Base-by-base conservation (phyloP, 352 stramenopile genomes). In the Globisporangium spinosum region DNA sequence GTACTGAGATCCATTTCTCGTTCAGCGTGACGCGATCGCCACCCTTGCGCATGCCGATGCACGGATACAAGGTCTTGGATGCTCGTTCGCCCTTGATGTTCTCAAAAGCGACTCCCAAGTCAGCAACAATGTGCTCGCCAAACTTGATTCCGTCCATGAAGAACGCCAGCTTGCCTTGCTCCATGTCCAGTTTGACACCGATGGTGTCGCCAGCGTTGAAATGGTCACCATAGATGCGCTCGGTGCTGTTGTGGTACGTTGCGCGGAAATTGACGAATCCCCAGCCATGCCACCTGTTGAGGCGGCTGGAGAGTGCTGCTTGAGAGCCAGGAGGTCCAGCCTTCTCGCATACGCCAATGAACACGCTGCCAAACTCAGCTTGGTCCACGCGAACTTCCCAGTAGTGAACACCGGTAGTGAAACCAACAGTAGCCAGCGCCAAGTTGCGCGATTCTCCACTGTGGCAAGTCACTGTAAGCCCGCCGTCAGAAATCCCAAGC, bases 61-160 rank as follows among this genome's bases (percentile, higher is more conserved):
- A 98, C 57, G 97, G 97, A 74, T 96, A 99, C 47, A 99, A 77
- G 23, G 96, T 97, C 35, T 89, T 90, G 29, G 87, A 85, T 54
- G 86, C 90, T 10, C 87, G 79, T 62, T 93, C 89, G 27, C 75
- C 78, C 75, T 97, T 96, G 68, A 97, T 85, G 55, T 97, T 97
- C 62, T 99, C 94, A 74, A 98, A 99, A 2, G 97, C 97, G 69
- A 97, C 97, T 17, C 97, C 97, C 20, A 99, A 81, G 76, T 99
- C 97, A 59, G 96, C 98, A 35, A 99, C 83, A 63, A 99, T 98
- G 70, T 99, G 97, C 75, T 99, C 97, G n/a, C 97, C 97, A 83
- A 98, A 99, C 76, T 99, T 99, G 58, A 99, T 95, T 22, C 97
- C 97, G 73, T 99, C 98, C 83, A 98, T 98, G 66, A 99, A 99